These are phyloP conservation scores for Alternaria arborescens DNA, from an alignment of 2,329 filamentous ascomycete genomes.

Conservation along the genomic window DNA sequence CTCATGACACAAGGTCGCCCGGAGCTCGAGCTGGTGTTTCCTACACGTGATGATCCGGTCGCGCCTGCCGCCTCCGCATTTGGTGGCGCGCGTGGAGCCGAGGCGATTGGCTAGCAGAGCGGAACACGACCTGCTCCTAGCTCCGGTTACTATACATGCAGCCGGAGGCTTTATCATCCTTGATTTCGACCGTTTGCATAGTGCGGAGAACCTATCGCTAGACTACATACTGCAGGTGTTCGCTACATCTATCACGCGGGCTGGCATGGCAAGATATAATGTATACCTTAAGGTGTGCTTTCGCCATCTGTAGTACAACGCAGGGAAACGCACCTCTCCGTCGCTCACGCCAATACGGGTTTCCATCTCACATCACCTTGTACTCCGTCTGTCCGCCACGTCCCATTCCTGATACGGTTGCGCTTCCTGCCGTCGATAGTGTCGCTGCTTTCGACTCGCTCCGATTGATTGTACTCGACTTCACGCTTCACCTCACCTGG, in stretches of 20 bases:
- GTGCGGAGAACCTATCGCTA: not conserved
- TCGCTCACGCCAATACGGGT: not conserved
- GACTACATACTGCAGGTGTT: not conserved
- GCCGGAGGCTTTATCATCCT: not conserved
- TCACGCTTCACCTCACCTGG: not conserved
- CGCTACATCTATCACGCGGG: not conserved
- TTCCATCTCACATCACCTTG: not conserved
- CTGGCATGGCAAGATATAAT: not conserved
- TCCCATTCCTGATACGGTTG: not conserved
- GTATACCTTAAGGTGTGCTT: not conserved
- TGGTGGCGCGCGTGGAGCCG: conserved; percentile 21
- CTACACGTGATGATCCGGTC: conserved; percentile 29
- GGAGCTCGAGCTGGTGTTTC: conserved; percentile 24
- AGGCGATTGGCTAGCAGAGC: conserved; percentile 20
- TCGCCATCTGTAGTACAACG: not conserved
- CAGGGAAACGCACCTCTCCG: not conserved
- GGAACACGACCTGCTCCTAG: conserved; percentile 17
- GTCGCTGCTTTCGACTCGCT: not conserved
- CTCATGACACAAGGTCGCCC: conserved; percentile 33
- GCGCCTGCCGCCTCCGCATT: conserved; percentile 33
- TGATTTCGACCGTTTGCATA: not conserved
- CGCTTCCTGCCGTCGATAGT: not conserved
- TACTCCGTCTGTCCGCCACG: not conserved
- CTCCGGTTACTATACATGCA: conserved; percentile 11
- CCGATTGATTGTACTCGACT: not conserved